These are phyloP conservation scores for Nigrograna mackinnonii DNA, from an alignment of 2,329 filamentous ascomycete species.

Conservation along the genomic window DNA sequence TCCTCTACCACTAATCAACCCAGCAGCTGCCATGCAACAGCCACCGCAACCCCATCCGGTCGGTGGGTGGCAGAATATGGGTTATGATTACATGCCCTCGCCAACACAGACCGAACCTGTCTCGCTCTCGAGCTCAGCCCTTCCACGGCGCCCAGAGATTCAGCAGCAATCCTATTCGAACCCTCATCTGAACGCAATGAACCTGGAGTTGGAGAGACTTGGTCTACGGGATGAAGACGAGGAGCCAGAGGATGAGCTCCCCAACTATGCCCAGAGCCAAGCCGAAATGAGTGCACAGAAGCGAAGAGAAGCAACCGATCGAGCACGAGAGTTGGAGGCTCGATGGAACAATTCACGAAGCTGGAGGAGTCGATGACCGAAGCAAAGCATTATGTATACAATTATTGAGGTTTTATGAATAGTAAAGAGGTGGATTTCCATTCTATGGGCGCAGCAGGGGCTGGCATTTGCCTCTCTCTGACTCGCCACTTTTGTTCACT, in stretches of 20 bases:
- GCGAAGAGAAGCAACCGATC: constrained; percentile 44
- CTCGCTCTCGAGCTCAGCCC: constrained; percentile 15
- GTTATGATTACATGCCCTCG: constrained; percentile 18
- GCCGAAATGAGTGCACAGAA: constrained; percentile 46
- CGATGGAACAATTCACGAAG: constrained; percentile 42
- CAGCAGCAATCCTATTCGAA: constrained; percentile 17
- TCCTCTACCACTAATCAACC: constrained; percentile 26
- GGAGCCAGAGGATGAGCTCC: constrained; percentile 42
- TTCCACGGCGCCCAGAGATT: constrained; percentile 12
- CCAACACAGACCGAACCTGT: constrained; percentile 2
- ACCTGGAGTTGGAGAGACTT: constrained; percentile 32
- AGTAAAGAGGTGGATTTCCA: too few species aligned
- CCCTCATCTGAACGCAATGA: constrained; percentile 27
- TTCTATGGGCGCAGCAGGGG: too few species aligned
- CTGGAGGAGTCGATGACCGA: constrained; percentile 16
- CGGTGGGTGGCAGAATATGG: constrained; percentile 33
- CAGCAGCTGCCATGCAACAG: too few species aligned
- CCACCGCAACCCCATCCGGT: too few species aligned
- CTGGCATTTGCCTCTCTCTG: too few species aligned
- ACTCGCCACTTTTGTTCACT: constrained; percentile 6
- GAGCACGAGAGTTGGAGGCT: constrained; percentile 49
- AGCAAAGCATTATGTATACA: too few species aligned
- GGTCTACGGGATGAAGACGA: constrained; percentile 33
- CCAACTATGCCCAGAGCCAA: constrained; percentile 52
- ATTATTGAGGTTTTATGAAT: too few species aligned